Evolutionary conservation across 2,329 filamentous ascomycete genomes (phyloP).

Genomic region (Ophiostoma sp.): DNA sequence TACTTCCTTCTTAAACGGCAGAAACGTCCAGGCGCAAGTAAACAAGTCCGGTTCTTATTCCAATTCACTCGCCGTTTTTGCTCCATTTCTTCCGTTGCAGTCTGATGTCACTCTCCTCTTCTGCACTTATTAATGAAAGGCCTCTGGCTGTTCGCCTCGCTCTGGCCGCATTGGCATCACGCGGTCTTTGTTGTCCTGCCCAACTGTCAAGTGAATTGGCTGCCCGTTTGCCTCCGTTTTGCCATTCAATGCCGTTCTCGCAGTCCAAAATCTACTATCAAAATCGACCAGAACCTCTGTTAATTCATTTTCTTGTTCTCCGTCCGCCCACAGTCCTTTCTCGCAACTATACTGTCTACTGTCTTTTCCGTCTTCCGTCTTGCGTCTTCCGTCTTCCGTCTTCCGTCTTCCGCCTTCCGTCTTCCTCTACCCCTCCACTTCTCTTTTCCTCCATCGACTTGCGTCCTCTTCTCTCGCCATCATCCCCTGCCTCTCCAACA

Average conservation of each 20-base stretch:
- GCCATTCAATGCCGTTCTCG: too few relatives aligned
- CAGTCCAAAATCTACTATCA: neutral
- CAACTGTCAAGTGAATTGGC: neutral
- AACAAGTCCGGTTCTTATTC: neutral
- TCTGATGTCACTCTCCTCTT: neutral
- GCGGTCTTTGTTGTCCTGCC: neutral
- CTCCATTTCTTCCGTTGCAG: neutral
- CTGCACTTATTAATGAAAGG: neutral
- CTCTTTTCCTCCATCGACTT: neutral
- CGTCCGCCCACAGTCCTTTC: too few relatives aligned
- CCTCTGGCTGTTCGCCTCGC: neutral
- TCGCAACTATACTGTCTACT: too few relatives aligned
- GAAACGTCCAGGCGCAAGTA: neutral
- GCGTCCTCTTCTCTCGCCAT: neutral
- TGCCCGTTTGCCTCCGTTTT: neutral
- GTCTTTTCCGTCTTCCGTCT: too few relatives aligned
- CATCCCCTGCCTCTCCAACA: neutral
- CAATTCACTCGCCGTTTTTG: neutral
- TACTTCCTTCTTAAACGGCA: too few relatives aligned
- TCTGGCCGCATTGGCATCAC: neutral
- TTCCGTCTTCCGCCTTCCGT: too few relatives aligned
- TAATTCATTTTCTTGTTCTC: neutral
- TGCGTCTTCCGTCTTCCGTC: too few relatives aligned
- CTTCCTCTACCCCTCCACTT: too few relatives aligned
- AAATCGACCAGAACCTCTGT: neutral